Percentiles rank a stretch among this genome's conserved stretches.
These are phyloP conservation scores for Forsythia suspensa DNA, from an alignment of 257 asterid species.

Conservation along the genomic window DNA sequence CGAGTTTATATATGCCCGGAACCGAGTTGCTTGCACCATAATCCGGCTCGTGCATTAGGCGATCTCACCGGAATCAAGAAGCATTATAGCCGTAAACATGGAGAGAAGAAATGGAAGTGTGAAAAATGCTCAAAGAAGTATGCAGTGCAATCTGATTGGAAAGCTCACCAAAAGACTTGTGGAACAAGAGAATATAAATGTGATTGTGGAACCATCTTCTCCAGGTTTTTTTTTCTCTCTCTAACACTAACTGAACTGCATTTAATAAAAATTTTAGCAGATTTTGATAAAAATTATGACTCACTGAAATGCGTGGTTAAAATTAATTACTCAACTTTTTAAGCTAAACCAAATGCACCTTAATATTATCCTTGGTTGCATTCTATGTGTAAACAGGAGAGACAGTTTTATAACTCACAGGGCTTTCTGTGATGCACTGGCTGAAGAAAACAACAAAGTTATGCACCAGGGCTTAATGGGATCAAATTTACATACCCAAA, in stretches of 20 bases:
- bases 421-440: slow-evolving; percentile 87
- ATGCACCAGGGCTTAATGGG: slow-evolving; percentile 48
- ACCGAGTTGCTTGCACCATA: slow-evolving; percentile 71
- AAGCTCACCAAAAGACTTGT: slow-evolving; percentile 89
- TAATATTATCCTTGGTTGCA: not conserved
- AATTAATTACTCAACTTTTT: too few species aligned
- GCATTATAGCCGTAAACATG: slow-evolving; percentile 79
- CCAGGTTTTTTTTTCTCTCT: slow-evolving; percentile 44
- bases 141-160: slow-evolving; percentile 90
- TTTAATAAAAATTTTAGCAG: too few species aligned
- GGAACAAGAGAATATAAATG: slow-evolving; percentile 83
- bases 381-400: slow-evolving; percentile 49
- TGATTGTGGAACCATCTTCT: slow-evolving; percentile 88
- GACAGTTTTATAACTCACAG: slow-evolving; percentile 93
- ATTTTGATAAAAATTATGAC: too few species aligned
- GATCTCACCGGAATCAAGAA: slow-evolving; percentile 91
- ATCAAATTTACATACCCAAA: slow-evolving; percentile 39
- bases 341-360: too few species aligned
- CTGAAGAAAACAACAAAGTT: slow-evolving; percentile 84
- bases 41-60: slow-evolving; percentile 67
- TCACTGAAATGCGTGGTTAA: too few species aligned
- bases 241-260: not conserved
- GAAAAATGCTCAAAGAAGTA: slow-evolving; percentile 77
- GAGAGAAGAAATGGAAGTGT: slow-evolving; percentile 93
- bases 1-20: slow-evolving; percentile 86